Base-by-base conservation (phyloP, 768 basidiomycete species). In the Pisolithus marmoratus region DNA sequence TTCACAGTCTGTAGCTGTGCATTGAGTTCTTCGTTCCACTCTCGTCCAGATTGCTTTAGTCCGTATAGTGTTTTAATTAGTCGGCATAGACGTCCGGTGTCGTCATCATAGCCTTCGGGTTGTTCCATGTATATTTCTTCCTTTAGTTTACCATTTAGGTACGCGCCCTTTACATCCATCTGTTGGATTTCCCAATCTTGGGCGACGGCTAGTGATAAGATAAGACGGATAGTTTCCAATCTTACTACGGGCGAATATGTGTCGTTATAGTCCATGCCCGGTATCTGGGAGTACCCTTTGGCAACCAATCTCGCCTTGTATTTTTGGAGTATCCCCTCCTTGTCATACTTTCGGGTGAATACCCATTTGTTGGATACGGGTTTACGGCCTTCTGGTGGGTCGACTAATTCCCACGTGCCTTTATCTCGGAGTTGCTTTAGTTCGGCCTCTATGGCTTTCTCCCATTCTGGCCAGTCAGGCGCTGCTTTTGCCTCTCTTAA, bases 301-400 rank as follows among this genome's bases (percentile, higher is more conserved):
- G 72, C 75, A 0, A 75, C 74, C 0, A 77, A 61, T 26, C 72
- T 58, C 15, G 66, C 74, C 57, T 76, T 74, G 58, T 48, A 48
- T 26, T 48, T 48, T 34, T 36, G 20, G 8, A 46, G 11, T 38
- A 55, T 31, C 52, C 46, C 27, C 52, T 42, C 42, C 1, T 11
- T 41, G 38, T n/a, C 38, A 40, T 40, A 40, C 9, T 40, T 40
- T 7, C 22, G 2, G 5, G 38, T n/a, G 4, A 57, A 51, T 14
- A 71, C 65, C 70, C 68, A 71, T 52, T 61, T 63, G 24, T 63
- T 64, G 1, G 54, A 57, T 0, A 75, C 53, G 0, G 66, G 48
- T 3, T 65, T 66, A 8, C 58, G 2, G 3, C 54, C 58, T 0
- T 51, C 19, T 0, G 69, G 71, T 29, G 60, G 41, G 4, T 71